Evolutionary conservation across 768 basidiomycete genomes (phyloP).

Genomic region (Xerocomellus intermedius): DNA sequence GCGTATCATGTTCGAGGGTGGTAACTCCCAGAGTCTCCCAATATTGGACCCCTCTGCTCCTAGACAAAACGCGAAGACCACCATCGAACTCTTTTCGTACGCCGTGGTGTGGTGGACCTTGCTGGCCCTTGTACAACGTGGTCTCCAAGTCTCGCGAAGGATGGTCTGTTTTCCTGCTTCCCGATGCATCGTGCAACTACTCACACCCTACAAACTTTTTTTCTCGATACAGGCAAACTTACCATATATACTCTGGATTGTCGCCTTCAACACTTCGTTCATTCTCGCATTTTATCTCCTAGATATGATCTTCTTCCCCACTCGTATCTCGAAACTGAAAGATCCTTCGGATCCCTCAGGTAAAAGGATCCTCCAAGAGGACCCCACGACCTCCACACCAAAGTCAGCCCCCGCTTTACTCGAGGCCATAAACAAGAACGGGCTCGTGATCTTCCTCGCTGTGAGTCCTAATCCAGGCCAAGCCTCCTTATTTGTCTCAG

Average conservation of each 20-base stretch:
- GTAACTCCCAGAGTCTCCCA: neutral
- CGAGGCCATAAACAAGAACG: constrained; percentile 81
- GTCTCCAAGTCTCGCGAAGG: constrained; percentile 53
- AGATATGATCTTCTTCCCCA: constrained; percentile 67
- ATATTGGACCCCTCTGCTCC: constrained; percentile 28
- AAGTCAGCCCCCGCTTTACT: constrained; percentile 51
- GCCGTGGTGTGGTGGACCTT: constrained; percentile 75
- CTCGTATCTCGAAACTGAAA: constrained; percentile 33
- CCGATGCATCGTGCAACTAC: neutral
- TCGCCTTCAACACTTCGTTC: constrained; percentile 86
- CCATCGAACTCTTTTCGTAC: constrained; percentile 75
- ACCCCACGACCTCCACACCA: constrained; percentile 17
- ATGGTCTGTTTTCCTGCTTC: constrained; percentile 45
- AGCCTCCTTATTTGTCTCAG: neutral
- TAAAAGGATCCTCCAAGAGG: constrained; percentile 26
- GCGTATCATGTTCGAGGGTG: constrained; percentile 17
- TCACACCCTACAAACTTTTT: neutral
- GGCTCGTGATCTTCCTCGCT: constrained; percentile 74
- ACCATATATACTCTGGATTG: constrained; percentile 85
- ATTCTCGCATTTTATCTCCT: constrained; percentile 77
- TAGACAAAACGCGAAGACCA: constrained; percentile 70
- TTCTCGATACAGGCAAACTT: constrained; percentile 67
- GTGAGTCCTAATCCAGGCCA: constrained; percentile 45
- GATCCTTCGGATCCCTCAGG: constrained; percentile 23
- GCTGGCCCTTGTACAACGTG: constrained; percentile 38